Percentiles rank a stretch among this genome's conserved stretches.
Conservation (phyloP, 1,284 basidiomycete species). For the Microbotryum intermedium region DNA sequence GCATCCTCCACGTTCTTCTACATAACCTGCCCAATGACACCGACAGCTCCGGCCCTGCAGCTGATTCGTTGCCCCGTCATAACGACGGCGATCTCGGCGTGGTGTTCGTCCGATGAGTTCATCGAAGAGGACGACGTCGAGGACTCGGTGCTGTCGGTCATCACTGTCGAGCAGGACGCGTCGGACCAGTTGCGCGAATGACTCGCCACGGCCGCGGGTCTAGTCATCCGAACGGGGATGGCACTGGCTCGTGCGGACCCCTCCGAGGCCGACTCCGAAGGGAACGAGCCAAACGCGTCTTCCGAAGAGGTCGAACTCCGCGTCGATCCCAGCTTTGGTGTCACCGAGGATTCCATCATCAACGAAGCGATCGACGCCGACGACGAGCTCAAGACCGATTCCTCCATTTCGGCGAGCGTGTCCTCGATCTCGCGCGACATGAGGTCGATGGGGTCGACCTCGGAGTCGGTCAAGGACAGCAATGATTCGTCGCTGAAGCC, state of each 20-base stretch:
- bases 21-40: slow-evolving; percentile 23
- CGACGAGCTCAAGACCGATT: slow-evolving; percentile 4
- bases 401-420: slow-evolving; percentile 15
- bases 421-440: slow-evolving; percentile 20
- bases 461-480: neutral
- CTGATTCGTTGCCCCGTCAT: slow-evolving; percentile 26
- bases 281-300: neutral
- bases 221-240: neutral
- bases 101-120: slow-evolving; percentile 5
- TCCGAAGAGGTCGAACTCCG: too few relatives aligned
- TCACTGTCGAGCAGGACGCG: neutral
- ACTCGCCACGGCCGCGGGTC: neutral
- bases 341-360: neutral
- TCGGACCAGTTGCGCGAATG: neutral
- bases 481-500: too few relatives aligned
- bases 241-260: neutral
- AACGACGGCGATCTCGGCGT: slow-evolving; percentile 16
- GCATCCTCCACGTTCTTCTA: neutral
- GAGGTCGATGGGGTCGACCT: slow-evolving; percentile 1
- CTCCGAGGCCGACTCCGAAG: neutral
- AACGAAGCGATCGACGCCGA: slow-evolving; percentile 4
- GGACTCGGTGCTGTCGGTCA: slow-evolving; percentile 1
- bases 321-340: too few relatives aligned
- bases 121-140: slow-evolving; percentile 3
- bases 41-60: slow-evolving; percentile 19